Evolutionary conservation across 768 basidiomycete species (phyloP), one percentile per base, ranked within the genome.

Genomic region (Pleurotus tuoliensis): DNA sequence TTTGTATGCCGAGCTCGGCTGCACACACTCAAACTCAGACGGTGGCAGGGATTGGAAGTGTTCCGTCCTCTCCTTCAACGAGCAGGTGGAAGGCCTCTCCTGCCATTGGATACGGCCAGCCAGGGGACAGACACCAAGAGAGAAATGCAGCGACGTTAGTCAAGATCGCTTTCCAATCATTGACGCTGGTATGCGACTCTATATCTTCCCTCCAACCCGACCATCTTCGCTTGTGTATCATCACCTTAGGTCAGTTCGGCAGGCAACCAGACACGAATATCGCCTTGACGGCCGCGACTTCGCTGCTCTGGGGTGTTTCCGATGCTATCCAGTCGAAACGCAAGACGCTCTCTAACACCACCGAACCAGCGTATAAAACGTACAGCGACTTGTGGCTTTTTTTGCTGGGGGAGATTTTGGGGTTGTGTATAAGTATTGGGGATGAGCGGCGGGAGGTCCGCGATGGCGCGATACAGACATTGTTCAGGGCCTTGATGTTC

Each of bases 211-310:
- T 98, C 15, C 87, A 90, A 0, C 81, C 87, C 0, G 82, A 86
- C 22, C 88, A 96, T 63, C 83, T 98, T 20, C 87, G 87, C 6
- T 77, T 92, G 7, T 98, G 94, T 63, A 96, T 98, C 70, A 83
- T 79, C 59, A 95, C 96, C 4, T 77, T 99, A 0, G 92, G 92
- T 4, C 87, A 89, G 55, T 99, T 96, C 69, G 94, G 95, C 6
- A 82, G 87, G 15, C 96, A 98, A 64, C 81, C 85, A 0, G 97
- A 98, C 61, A 95, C 96, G 39, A 99, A 99, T 63, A 96, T 99
- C 56, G 92, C 94, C 1, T 73, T 99, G 55, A 96, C 96, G 1
- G 92, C 93, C 0, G 93, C 95, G 0, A 93, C 93, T 57, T 94
- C 92, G 53, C 73, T 98, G 2, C 76, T 99, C 4, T 98, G 96